Percentiles rank a stretch among this genome's conserved stretches.
Conservation (phyloP, 306 rosid species). For the Glycyrrhiza uralensis region DNA sequence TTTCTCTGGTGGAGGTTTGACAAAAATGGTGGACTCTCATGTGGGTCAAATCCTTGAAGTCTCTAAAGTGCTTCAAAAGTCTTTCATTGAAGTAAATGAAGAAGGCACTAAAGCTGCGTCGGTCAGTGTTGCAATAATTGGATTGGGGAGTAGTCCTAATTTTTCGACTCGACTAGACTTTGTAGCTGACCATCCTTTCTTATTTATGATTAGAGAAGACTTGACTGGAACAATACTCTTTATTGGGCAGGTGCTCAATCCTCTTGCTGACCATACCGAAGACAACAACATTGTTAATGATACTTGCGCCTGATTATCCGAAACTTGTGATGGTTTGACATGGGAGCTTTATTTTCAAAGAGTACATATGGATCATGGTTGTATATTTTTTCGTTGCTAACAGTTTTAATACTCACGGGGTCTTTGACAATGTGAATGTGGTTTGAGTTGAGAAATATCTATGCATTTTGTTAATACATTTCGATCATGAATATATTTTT, state of each 20-base stretch:
- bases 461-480: too few species aligned
- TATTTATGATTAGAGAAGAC: conserved; percentile 67
- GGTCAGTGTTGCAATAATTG: conserved; percentile 39
- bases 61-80: conserved; percentile 54
- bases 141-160: not conserved
- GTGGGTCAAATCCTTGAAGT: conserved; percentile 40
- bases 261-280: too few species aligned
- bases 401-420: too few species aligned
- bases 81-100: conserved; percentile 83
- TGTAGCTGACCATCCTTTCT: conserved; percentile 81
- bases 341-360: too few species aligned
- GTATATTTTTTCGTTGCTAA: too few species aligned
- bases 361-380: too few species aligned
- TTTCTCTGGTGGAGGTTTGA: conserved; percentile 52
- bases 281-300: too few species aligned
- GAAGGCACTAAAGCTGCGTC: conserved; percentile 89
- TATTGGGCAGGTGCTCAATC: conserved; percentile 71
- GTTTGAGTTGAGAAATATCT: too few species aligned
- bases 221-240: conserved; percentile 63
- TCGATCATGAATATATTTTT: too few species aligned
- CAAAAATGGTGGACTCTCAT: conserved; percentile 68
- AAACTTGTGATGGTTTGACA: too few species aligned
- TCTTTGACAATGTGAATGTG: too few species aligned
- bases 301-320: too few species aligned
- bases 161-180: conserved; percentile 37